Evolutionary conservation across 1,284 basidiomycete species (phyloP), one percentile per base, ranked within the genome.

Genomic region (Austropuccinia psidii): DNA sequence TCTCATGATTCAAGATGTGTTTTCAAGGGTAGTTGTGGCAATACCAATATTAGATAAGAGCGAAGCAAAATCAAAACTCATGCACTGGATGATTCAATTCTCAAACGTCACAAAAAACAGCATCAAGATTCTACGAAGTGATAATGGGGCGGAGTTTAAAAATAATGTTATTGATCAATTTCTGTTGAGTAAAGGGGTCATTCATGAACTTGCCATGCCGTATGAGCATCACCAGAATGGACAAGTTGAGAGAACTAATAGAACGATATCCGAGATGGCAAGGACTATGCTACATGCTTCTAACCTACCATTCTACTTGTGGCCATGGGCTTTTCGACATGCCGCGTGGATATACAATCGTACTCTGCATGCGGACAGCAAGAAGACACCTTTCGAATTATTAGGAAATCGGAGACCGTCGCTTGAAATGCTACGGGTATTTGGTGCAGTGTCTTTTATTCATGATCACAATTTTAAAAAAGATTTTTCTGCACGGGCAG

Each of bases 211-310:
- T 21, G n/a, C 45, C 13, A 21, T 66, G 9, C 45, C 29, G 2
- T 66, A 66, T 29, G 24, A 66, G 19, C 47, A 66, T 15, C 45
- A 66, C 19, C 64, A 66, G 37, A 66, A 66, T 33, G 47, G 62
- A 4, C 31, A 31, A 29, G 37, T 65, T 5, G 62, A 65, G 24
- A 2, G 62, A 19, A 49, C 43, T 4, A 65, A 65, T 19, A 19
- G 62, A 15, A 29, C 45, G 1, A 31, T 65, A 3, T 31, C 47
- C 4, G 62, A 65, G 2, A 65, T 65, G 62, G 62, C 45, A 11
- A 9, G 62, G 4, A 65, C 62, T 4, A 33, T 65, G 4, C 17
- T 65, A 1, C 19, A 49, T 1, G 39, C 47, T 65, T 31, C 24
- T 3, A 50, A 52, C 11, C 33, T 65, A 13, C 62, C 62, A 6